phyloP scores from a whole-genome alignment of 371 early-diverging fungal species.

The Mortierella sp. region DNA sequence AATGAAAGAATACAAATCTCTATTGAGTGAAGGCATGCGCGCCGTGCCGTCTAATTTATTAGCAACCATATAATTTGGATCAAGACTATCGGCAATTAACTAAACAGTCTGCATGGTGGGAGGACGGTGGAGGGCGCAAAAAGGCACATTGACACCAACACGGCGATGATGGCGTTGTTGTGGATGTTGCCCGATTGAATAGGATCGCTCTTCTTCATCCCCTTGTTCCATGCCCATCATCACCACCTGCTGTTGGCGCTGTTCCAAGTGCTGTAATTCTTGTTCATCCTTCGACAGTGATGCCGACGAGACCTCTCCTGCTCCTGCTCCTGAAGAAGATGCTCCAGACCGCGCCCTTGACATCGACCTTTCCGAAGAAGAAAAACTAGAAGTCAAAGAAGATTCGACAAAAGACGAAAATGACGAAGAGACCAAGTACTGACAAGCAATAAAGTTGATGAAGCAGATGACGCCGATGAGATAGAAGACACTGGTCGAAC shows the following conservation, averaged over 20 bases:
- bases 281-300: background rate
- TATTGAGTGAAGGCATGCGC: too few relatives aligned
- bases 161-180: background rate
- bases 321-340: background rate
- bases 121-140: constrained; percentile 3
- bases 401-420: background rate
- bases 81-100: background rate
- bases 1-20: too few relatives aligned
- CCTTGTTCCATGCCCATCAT: background rate
- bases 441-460: constrained; percentile 24
- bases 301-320: background rate
- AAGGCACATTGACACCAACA: background rate
- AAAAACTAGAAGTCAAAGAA: background rate
- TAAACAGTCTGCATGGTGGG: constrained; percentile 4
- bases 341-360: background rate
- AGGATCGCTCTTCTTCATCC: background rate
- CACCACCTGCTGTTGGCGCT: background rate
- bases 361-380: background rate
- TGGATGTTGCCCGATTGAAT: background rate
- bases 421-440: constrained; percentile 5
- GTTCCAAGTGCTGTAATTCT: background rate
- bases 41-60: background rate
- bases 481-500: constrained; percentile 36
- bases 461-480: constrained; percentile 31
- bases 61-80: background rate